Base-by-base conservation (phyloP, 805 yeast genomes). In the Saturnispora saitoi region DNA sequence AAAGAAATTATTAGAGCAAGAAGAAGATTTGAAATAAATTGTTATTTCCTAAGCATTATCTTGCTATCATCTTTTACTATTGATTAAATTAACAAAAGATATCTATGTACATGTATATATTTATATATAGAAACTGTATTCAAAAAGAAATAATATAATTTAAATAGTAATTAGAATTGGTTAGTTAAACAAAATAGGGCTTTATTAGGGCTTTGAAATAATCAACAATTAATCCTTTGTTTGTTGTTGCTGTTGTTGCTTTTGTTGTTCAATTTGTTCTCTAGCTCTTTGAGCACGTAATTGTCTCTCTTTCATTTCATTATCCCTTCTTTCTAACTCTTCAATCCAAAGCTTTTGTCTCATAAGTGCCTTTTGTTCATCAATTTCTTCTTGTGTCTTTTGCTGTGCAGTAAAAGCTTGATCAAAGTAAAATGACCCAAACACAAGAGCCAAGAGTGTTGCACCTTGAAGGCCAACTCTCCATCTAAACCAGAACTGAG, bases 291-390 rank as follows among this genome's bases (percentile, higher is more conserved):
- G 86, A 4, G 90, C 86, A 58, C 89, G 75, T 55, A 71, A 65
- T 64, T 77, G 80, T 58, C 95, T 73, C 51, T 73, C 78, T 61
- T 83, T 80, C 49, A 81, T 78, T 49, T 80, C 84, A 12, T 66
- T 75, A 63, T 89, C 96, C 64, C 95, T 77, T 69, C 95, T 77
- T 62, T 89, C 97, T 59, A 89, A 73, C 60, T 85, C 95, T 61
- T 85, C 87, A 52, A 89, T 83, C 97, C 97, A 90, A 55, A 90
- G 62, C 58, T 70, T 72, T 62, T 90, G 96, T 71, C 97, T 81
- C 61, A 78, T 68, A 64, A 83, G 83, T 38, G 97, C 95, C 76
- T 86, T 85, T 57, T 81, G 85, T 47, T 78, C 70, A 56, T 86
- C 70, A 54, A 71, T 62, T 30, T 85, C 91, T 56, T 86, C 91